Conservation (phyloP, 2,329 filamentous ascomycete genomes). For the Blastomyces gilchristii region DNA sequence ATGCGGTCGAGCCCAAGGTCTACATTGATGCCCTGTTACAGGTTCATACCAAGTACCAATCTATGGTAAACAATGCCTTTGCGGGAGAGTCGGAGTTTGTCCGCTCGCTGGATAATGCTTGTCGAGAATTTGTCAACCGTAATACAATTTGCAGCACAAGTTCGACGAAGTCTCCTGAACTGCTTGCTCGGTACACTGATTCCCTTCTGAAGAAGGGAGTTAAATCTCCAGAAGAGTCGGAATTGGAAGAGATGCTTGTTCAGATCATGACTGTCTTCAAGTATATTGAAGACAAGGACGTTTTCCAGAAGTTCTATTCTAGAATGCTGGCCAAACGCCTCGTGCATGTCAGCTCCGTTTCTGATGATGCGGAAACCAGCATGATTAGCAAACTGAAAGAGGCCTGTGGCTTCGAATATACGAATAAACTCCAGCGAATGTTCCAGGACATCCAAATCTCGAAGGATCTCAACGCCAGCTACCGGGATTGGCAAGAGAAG, state of each 20-base stretch:
- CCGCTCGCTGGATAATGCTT: conserved; percentile 89
- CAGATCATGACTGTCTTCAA: conserved; percentile 99
- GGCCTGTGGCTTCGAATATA: conserved; percentile 97
- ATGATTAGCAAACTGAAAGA: conserved; percentile 99
- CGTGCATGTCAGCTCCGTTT: conserved; percentile 90
- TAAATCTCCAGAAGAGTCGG: conserved; percentile 84
- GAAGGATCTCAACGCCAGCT: conserved; percentile 86
- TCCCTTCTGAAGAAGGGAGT: conserved; percentile 75
- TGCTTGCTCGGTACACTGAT: conserved; percentile 92
- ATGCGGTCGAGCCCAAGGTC: conserved; percentile 87
- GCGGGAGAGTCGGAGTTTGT: conserved; percentile 95
- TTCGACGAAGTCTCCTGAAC: conserved; percentile 86
- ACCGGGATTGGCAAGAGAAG: conserved; percentile 64
- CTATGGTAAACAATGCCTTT: conserved; percentile 84
- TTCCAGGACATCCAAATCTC: conserved; percentile 99
- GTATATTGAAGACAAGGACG: conserved; percentile 99
- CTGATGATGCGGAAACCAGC: conserved; percentile 93
- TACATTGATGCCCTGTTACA: conserved; percentile 93
- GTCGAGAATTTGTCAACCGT: conserved; percentile 93
- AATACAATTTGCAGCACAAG: conserved; percentile 92
- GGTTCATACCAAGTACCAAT: conserved; percentile 87
- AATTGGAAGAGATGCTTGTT: conserved; percentile 75
- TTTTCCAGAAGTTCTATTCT: conserved; percentile 99
- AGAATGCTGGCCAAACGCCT: conserved; percentile 90
- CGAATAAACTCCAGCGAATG: conserved; percentile 98